Conservation (phyloP, 306 rosid species). For the Fragaria vesca region DNA sequence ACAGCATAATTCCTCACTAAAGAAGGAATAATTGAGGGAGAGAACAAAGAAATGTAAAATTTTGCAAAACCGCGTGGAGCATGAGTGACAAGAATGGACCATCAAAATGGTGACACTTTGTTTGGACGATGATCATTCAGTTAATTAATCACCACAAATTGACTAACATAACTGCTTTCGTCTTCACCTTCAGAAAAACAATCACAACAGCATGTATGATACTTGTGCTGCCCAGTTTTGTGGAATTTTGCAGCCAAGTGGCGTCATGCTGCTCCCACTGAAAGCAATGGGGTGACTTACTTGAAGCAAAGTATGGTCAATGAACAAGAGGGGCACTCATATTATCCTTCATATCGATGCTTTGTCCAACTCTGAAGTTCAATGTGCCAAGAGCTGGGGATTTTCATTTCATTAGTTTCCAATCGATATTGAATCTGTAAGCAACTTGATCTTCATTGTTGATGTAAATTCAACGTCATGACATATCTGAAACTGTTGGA, state of each 20-base stretch:
- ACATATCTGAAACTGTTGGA: neutral
- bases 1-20: neutral
- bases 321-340: neutral
- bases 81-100: neutral
- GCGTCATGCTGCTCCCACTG: neutral
- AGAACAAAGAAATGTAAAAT: too few species aligned
- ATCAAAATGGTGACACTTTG: too few species aligned
- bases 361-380: neutral
- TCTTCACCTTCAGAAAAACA: neutral
- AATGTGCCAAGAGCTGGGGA: neutral
- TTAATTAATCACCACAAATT: neutral
- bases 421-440: neutral
- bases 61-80: too few species aligned
- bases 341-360: neutral
- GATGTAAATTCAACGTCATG: neutral
- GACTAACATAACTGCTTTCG: neutral
- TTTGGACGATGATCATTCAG: too few species aligned
- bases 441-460: neutral
- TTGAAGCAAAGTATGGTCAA: neutral
- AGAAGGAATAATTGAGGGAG: too few species aligned
- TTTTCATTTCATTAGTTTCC: neutral
- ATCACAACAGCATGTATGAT: neutral
- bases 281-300: neutral
- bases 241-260: neutral
- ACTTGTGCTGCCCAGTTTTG: neutral